A percentile compares a stretch with the other conserved stretches of the same genome.
phyloP scores from a whole-genome alignment of 2,329 filamentous ascomycete genomes.

The Hypoxylon rubiginosum region DNA sequence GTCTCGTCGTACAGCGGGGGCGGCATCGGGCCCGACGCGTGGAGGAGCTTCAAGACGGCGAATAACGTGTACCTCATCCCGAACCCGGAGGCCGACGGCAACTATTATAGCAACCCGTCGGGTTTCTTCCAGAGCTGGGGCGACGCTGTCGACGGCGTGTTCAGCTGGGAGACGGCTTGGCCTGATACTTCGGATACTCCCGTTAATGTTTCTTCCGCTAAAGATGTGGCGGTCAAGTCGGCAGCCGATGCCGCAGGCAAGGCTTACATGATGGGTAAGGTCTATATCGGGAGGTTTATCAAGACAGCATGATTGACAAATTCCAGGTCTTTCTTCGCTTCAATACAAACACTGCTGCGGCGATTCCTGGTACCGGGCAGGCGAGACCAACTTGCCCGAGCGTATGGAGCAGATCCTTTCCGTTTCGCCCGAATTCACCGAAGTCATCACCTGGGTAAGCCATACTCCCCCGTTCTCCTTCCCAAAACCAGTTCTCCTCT shows the following conservation, averaged over 20 bases:
- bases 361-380: slow-evolving; percentile 51
- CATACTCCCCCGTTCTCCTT: neutral
- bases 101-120: slow-evolving; percentile 51
- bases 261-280: slow-evolving; percentile 53
- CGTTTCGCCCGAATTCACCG: slow-evolving; percentile 51
- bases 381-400: slow-evolving; percentile 53
- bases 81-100: slow-evolving; percentile 49
- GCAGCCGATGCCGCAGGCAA: slow-evolving; percentile 47
- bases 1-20: slow-evolving; percentile 51
- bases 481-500: neutral
- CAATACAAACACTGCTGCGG: slow-evolving; percentile 53
- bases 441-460: slow-evolving; percentile 53
- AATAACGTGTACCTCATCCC: slow-evolving; percentile 54
- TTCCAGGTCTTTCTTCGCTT: slow-evolving; percentile 48
- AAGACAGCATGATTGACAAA: slow-evolving; percentile 15
- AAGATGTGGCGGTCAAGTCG: slow-evolving; percentile 44
- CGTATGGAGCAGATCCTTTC: slow-evolving; percentile 55
- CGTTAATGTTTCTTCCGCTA: slow-evolving; percentile 47
- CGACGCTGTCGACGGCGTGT: slow-evolving; percentile 52
- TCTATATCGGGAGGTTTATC: too few species aligned
- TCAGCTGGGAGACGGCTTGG: slow-evolving; percentile 57
- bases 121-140: slow-evolving; percentile 51
- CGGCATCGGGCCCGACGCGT: slow-evolving; percentile 43
- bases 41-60: slow-evolving; percentile 48
- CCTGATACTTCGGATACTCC: slow-evolving; percentile 46